Evolutionary conservation across 2,329 filamentous ascomycete genomes (phyloP).

Genomic region (Colletotrichum sublineola): DNA sequence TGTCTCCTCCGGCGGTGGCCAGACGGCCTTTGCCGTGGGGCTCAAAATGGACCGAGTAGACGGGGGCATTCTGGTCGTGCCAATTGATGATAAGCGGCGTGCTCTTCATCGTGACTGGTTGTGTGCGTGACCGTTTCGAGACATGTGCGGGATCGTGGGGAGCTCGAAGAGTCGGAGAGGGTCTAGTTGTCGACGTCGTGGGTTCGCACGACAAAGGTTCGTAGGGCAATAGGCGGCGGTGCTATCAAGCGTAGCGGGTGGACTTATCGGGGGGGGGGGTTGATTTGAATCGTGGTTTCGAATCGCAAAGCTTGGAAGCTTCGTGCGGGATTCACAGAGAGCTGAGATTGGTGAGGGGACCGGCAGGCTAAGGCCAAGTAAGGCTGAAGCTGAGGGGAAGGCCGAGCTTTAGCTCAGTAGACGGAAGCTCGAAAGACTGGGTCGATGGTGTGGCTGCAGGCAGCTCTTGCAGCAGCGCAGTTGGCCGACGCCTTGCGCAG

Average conservation of each 20-base stretch:
- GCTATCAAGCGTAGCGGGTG: not conserved
- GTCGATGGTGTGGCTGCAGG: slow-evolving; percentile 14
- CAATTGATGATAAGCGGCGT: slow-evolving; percentile 97
- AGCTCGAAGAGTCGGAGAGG: not conserved
- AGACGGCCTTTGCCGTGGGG: slow-evolving; percentile 90
- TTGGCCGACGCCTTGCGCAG: slow-evolving; percentile 27
- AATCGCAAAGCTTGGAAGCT: slow-evolving; percentile 39
- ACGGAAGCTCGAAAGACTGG: slow-evolving; percentile 25
- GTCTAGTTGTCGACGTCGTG: not conserved
- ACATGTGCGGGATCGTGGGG: slow-evolving; percentile 32
- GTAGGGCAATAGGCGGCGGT: not conserved
- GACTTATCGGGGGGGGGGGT: slow-evolving; percentile 8
- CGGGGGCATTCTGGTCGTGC: slow-evolving; percentile 97
- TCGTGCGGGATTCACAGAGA: slow-evolving; percentile 20
- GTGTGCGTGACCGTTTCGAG: slow-evolving; percentile 43
- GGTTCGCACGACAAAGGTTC: slow-evolving; percentile 26
- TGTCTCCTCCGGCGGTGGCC: slow-evolving; percentile 95
- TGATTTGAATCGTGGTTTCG: slow-evolving; percentile 19
- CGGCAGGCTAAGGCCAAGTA: slow-evolving; percentile 7
- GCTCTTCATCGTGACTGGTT: slow-evolving; percentile 84
- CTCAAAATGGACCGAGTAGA: slow-evolving; percentile 98
- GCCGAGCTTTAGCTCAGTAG: slow-evolving; percentile 37
- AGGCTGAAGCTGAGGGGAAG: slow-evolving; percentile 15
- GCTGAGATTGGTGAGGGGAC: slow-evolving; percentile 20
- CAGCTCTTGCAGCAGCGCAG: slow-evolving; percentile 35